These are phyloP conservation scores for Schizochytrium sp. DNA, from an alignment of 108 stramenopile species.

Conservation along the genomic window DNA sequence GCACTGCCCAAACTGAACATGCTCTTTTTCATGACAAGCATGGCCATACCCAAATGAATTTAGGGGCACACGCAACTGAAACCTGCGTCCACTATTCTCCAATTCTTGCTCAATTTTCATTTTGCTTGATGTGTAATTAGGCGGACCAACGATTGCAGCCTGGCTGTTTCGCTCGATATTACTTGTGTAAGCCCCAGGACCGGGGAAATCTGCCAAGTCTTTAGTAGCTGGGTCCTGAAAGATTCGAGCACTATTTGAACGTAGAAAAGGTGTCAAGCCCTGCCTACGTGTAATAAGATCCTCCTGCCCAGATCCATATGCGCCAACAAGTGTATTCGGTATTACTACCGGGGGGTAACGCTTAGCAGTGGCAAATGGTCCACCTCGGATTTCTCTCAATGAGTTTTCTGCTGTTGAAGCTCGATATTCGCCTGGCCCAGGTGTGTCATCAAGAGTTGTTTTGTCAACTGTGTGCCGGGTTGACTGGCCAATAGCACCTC, in stretches of 20 bases:
- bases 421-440: neutral
- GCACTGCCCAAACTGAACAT: conserved; percentile 17
- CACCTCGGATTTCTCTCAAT: neutral
- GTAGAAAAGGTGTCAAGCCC: neutral
- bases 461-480: neutral
- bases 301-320: neutral
- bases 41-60: neutral
- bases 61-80: neutral
- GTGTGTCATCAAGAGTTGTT: neutral
- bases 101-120: neutral
- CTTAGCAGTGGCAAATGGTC: neutral
- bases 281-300: neutral
- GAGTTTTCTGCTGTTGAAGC: neutral
- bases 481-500: neutral
- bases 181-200: neutral
- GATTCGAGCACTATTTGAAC: neutral
- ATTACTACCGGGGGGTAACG: too few relatives aligned
- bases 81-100: neutral
- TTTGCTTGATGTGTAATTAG: neutral
- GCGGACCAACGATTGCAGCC: neutral
- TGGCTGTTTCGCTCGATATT: neutral
- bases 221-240: neutral
- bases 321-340: neutral
- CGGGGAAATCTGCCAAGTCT: neutral
- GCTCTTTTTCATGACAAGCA: neutral